Evolutionary conservation across 2,329 filamentous ascomycete genomes (phyloP).

Genomic region (Teratosphaeria destructans): DNA sequence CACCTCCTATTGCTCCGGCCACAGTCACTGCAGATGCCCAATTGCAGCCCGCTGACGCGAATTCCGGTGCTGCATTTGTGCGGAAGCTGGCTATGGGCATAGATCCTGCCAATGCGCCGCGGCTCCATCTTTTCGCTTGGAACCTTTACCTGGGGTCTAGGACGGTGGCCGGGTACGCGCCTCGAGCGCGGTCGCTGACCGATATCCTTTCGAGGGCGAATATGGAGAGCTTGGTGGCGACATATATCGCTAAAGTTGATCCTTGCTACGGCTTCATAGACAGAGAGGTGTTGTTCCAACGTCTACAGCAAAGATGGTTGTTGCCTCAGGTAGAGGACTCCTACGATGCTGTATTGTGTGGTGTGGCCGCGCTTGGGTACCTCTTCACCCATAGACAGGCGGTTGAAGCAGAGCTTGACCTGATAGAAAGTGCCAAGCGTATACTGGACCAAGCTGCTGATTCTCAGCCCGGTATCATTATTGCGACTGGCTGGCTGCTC

Average conservation of each 20-base stretch:
- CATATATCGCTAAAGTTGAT: constrained; percentile 44
- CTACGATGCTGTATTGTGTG: constrained; percentile 40
- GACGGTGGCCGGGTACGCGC: constrained; percentile 5
- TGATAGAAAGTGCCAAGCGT: constrained; percentile 35
- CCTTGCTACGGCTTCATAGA: constrained; percentile 40
- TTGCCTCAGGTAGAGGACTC: constrained; percentile 11
- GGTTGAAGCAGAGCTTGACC: constrained; percentile 30
- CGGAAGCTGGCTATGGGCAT: constrained; percentile 40
- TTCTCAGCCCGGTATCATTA: constrained; percentile 25
- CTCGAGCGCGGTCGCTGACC: constrained; percentile 24
- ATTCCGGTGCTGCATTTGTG: constrained; percentile 45
- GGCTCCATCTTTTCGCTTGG: constrained; percentile 44
- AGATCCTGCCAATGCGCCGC: constrained; percentile 40
- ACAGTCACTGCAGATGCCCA: constrained; percentile 5
- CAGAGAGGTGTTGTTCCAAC: constrained; percentile 18
- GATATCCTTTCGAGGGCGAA: constrained; percentile 36
- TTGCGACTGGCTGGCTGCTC: constrained; percentile 40
- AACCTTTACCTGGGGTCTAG: constrained; percentile 29
- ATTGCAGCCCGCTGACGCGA: constrained; percentile 38
- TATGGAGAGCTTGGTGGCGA: constrained; percentile 32
- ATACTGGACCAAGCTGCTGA: constrained; percentile 29
- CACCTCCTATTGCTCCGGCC: neutral
- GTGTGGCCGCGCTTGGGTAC: constrained; percentile 43
- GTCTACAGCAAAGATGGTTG: constrained; percentile 26
- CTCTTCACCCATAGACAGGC: constrained; percentile 37